Conservation (phyloP, 1,284 basidiomycete genomes). For the Hemileia vastatrix region DNA sequence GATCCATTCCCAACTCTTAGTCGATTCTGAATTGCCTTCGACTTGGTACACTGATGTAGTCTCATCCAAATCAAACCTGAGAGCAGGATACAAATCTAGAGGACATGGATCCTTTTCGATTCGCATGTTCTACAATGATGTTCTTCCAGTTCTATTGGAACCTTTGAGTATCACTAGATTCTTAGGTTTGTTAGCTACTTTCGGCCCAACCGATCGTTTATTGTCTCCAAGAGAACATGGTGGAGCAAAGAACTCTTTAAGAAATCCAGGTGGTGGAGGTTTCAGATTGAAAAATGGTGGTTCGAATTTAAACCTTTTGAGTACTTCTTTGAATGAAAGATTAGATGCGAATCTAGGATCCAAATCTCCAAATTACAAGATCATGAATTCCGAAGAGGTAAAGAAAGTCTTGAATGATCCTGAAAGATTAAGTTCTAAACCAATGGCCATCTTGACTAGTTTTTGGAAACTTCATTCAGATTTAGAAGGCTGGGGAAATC, state of each 20-base stretch:
- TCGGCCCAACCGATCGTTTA: constrained; percentile 28
- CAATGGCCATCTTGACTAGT: too few species aligned
- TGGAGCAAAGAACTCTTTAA: constrained; percentile 22
- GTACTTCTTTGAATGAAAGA: constrained; percentile 29
- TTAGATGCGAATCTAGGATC: too few species aligned
- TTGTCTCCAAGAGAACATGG: constrained; percentile 28
- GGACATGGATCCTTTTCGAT: constrained; percentile 25
- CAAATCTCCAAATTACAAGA: too few species aligned
- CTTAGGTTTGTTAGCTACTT: constrained; percentile 27
- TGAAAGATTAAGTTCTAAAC: too few species aligned
- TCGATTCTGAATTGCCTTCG: constrained; percentile 31
- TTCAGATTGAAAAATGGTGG: constrained; percentile 29
- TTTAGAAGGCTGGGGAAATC: constrained; percentile 29
- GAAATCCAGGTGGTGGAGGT: constrained; percentile 29
- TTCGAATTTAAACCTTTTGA: constrained; percentile 25
- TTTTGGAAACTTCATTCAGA: constrained; percentile 34
- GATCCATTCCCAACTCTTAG: too few species aligned
- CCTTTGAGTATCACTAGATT: constrained; percentile 28
- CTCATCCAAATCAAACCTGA: constrained; percentile 24
- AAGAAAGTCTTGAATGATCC: too few species aligned
- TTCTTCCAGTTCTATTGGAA: constrained; percentile 29
- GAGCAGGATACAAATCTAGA: constrained; percentile 28
- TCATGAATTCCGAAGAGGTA: too few species aligned
- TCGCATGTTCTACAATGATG: constrained; percentile 26
- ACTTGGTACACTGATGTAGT: constrained; percentile 31